Evolutionary conservation across 2,329 filamentous ascomycete genomes (phyloP).

Genomic region (Neoscytalidium dimidiatum): DNA sequence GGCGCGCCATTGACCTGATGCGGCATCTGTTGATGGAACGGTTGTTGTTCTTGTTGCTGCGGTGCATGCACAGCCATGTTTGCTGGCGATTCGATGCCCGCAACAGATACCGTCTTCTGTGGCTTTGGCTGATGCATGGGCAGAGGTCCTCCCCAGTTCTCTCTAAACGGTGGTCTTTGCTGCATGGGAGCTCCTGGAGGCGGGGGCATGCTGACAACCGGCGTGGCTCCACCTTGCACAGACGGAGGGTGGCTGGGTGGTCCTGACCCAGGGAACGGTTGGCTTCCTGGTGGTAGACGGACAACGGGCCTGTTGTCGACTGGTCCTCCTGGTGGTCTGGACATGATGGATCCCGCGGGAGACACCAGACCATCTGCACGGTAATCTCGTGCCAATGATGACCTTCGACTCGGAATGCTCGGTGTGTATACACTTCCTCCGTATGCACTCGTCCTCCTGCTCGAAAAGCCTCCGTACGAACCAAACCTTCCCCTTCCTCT

Average conservation of each 20-base stretch:
- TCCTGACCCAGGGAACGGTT: slow-evolving; percentile 24
- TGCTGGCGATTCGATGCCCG: slow-evolving; percentile 85
- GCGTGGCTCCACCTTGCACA: slow-evolving; percentile 37
- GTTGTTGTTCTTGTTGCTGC: slow-evolving; percentile 71
- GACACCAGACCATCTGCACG: slow-evolving; percentile 76
- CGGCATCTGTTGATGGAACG: slow-evolving; percentile 95
- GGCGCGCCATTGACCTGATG: slow-evolving; percentile 65
- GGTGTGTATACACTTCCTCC: slow-evolving; percentile 80
- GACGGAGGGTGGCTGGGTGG: slow-evolving; percentile 14
- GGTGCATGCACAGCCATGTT: slow-evolving; percentile 60
- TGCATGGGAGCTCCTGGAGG: slow-evolving; percentile 55
- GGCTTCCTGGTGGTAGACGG: slow-evolving; percentile 69
- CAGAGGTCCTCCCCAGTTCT: slow-evolving; percentile 61
- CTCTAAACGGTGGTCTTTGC: slow-evolving; percentile 58
- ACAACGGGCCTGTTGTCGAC: slow-evolving; percentile 75
- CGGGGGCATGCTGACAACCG: slow-evolving; percentile 55
- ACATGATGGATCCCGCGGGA: slow-evolving; percentile 76
- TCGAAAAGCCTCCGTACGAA: slow-evolving; percentile 67
- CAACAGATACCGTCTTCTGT: slow-evolving; percentile 90
- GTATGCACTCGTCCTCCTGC: slow-evolving; percentile 79
- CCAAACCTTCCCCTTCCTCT: slow-evolving; percentile 71
- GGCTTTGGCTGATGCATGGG: slow-evolving; percentile 94
- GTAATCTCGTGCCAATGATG: slow-evolving; percentile 70
- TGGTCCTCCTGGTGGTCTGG: slow-evolving; percentile 61
- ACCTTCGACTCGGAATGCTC: slow-evolving; percentile 83